Base-by-base conservation (phyloP, 306 rosid species). In the Echinosophora koreensis region DNA sequence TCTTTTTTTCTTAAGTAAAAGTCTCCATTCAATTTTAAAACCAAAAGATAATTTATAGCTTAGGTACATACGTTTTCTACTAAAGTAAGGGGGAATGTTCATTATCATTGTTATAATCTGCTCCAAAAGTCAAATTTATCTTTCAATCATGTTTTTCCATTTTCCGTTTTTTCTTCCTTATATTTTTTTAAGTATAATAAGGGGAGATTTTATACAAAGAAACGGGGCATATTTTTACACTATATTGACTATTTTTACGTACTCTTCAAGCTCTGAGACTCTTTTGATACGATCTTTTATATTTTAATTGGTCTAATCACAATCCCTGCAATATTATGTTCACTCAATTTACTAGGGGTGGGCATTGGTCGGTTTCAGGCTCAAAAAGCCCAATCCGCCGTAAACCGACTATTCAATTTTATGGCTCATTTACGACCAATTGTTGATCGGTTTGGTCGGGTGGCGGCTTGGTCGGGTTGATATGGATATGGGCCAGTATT, bases 41-140 rank as follows among this genome's bases (percentile, higher is more conserved):
- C 27, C n/a, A 37, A 84, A 84, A 70, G 60, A 78, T 32, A 50
- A 41, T n/a, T 56, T 61, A 50, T 65, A 37, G 47, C 52, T 76
- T 72, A 66, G 42, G 56, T 71, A 35, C 37, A 11, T 3, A 18
- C 6, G 15, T 35, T 71, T 35, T 12, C 39, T 44, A 9, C 50
- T 34, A n/a, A 14, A 51, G 51, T 35, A 68, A 30, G 41, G 32
- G 32, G 10, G 6, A 0, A 4, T 10, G 5, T 22, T 66, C 71
- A 42, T 66, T 66, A 5, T 44, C 6, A 27, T 55, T 27, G 16
- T 3, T 27, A 58, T 28, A 30, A 49, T 62, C 49, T 22, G 12
- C 47, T 62, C 13, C 68, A 35, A 58, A 58, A 62, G 35, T 62
- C 47, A 62, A 34, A 35, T 15, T 35, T 15, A 63, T 63, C 49